These are phyloP conservation scores for Penium margaritaceum DNA, from an alignment of 139 green algal genomes.

Conservation along the genomic window DNA sequence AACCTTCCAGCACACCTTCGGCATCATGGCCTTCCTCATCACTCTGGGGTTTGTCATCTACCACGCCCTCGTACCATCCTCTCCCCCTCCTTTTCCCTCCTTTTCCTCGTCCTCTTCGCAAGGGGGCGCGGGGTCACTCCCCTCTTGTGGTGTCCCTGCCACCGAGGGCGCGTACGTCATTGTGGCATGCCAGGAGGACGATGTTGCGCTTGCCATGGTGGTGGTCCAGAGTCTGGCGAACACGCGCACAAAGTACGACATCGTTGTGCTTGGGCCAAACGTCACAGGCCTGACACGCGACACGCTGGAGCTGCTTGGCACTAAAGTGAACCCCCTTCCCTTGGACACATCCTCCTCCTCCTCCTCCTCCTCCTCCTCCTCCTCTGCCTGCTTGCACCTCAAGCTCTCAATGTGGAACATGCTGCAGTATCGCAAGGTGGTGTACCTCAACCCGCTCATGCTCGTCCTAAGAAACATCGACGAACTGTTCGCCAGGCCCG, in stretches of 20 bases:
- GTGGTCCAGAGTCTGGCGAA: slow-evolving; percentile 7
- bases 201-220: slow-evolving; percentile 23
- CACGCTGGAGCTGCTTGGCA: slow-evolving; percentile 6
- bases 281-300: slow-evolving; percentile 4
- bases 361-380: too few relatives aligned
- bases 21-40: too few relatives aligned
- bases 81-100: too few relatives aligned
- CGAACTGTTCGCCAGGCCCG: slow-evolving; percentile 25
- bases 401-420: slow-evolving; percentile 21
- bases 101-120: too few relatives aligned
- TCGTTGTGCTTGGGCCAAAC: slow-evolving; percentile 19
- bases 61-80: too few relatives aligned
- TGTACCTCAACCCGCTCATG: slow-evolving; percentile 44
- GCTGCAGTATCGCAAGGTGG: slow-evolving; percentile 32
- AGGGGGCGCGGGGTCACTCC: too few relatives aligned
- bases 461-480: slow-evolving; percentile 37
- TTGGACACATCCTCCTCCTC: too few relatives aligned
- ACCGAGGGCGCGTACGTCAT: slow-evolving; percentile 17
- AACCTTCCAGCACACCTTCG: too few relatives aligned
- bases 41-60: too few relatives aligned
- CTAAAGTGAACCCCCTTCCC: slow-evolving; percentile 13
- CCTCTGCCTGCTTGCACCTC: background rate
- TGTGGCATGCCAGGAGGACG: slow-evolving; percentile 11
- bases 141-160: too few relatives aligned
- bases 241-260: slow-evolving; percentile 18